Conservation (phyloP, 1,284 basidiomycete species). For the Tranzscheliella williamsii region DNA sequence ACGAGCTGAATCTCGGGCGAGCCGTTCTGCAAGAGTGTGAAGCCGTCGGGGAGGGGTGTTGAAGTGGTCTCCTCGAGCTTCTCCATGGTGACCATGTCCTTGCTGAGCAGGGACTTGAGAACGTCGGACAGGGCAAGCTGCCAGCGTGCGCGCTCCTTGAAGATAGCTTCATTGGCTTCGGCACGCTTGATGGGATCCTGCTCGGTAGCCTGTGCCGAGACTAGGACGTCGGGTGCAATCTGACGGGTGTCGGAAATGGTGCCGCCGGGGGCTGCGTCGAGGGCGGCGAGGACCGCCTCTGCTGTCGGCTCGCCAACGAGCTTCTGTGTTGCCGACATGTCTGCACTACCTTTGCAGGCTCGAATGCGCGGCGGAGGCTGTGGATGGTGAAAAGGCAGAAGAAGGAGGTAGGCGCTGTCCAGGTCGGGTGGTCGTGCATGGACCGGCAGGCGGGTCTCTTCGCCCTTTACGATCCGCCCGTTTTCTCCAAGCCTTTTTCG, state of each 20-base stretch:
- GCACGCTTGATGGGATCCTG: conserved; percentile 40
- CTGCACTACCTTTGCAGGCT: background rate
- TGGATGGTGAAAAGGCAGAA: no score
- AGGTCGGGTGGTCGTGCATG: no score
- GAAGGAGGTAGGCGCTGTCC: no score
- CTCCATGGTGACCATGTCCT: conserved; percentile 50
- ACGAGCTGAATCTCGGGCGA: conserved; percentile 56
- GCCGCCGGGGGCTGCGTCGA: conserved; percentile 42
- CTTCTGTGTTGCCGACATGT: conserved; percentile 24
- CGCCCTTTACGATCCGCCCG: background rate
- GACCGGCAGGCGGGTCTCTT: no score
- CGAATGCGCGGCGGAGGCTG: background rate
- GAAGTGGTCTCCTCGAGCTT: conserved; percentile 47
- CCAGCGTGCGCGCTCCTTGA: conserved; percentile 55
- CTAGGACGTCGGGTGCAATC: conserved; percentile 31
- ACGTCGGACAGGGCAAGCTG: conserved; percentile 55
- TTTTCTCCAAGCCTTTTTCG: no score
- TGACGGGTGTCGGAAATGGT: conserved; percentile 46
- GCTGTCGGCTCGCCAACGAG: conserved; percentile 35
- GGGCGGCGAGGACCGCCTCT: conserved; percentile 43
- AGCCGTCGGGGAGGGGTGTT: conserved; percentile 30
- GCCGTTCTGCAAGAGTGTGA: conserved; percentile 41
- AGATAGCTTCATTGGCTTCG: conserved; percentile 42
- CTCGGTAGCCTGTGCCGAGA: conserved; percentile 18
- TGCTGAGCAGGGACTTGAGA: conserved; percentile 52